phyloP scores from a whole-genome alignment of 306 rosid species.

The Dryas alaskensis region DNA sequence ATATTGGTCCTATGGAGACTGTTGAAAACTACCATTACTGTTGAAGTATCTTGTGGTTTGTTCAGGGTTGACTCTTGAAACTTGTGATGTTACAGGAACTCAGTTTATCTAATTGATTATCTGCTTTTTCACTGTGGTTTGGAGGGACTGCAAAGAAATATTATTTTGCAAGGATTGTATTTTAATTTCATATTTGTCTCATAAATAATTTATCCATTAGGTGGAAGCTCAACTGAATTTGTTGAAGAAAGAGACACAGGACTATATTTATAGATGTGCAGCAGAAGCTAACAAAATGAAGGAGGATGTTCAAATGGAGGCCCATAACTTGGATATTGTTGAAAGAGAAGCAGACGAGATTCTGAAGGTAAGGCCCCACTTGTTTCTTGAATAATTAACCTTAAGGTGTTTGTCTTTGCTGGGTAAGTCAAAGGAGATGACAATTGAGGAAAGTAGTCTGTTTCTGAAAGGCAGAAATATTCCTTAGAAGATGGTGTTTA shows the following conservation, averaged over 20 bases:
- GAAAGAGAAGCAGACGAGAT: conserved; percentile 70
- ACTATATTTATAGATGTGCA: conserved; percentile 41
- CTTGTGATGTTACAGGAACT: not conserved
- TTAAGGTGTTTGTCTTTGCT: not conserved
- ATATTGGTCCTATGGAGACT: not conserved
- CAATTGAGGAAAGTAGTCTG: not conserved
- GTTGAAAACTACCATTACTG: not conserved
- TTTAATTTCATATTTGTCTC: not conserved
- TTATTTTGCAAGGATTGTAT: not conserved
- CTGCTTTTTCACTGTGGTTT: not conserved
- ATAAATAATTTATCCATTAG: conserved; percentile 40
- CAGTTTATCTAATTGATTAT: not conserved
- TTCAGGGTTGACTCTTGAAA: not conserved
- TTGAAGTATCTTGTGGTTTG: not conserved
- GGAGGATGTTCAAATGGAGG: conserved; percentile 56
- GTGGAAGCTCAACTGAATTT: conserved; percentile 50
- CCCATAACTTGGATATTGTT: conserved; percentile 48
- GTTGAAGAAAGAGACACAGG: conserved; percentile 57
- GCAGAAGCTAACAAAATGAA: conserved; percentile 54
- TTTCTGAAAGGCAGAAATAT: not conserved
- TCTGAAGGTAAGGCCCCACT: conserved; percentile 49
- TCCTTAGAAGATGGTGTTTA: not conserved
- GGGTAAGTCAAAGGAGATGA: not conserved
- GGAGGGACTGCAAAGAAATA: not conserved
- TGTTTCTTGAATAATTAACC: not conserved